Evolutionary conservation across 1,284 basidiomycete species (phyloP), one percentile per base, ranked within the genome.

Genomic region (Cryptococcus neoformans): DNA sequence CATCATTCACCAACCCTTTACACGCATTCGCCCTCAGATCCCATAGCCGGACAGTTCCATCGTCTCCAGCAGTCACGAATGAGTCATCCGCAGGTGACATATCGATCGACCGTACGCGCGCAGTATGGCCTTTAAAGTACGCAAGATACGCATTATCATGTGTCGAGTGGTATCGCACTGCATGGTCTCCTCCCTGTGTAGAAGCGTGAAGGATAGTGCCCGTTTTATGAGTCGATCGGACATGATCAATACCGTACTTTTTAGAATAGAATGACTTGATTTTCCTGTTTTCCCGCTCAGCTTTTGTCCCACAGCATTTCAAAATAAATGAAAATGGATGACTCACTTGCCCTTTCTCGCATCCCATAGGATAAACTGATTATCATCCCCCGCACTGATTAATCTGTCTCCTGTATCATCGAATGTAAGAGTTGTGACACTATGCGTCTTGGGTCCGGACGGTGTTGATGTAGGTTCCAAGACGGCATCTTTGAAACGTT

Each of bases 21-120:
- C 91, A 91, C 35, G 82, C 81, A 1, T 86, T 84, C 14, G 86
- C 81, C 39, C 94, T 86, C 45, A 98, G 81, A 76, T 99, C 96
- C 96, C 96, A 99, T 17, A 99, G 78, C 41, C 92, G 84, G n/a
- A 99, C 92, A 1, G 92, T 94, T 66, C 90, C 92, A 80, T 99
- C 94, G 66, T 90, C 82, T 0, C 94, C 92, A 1, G 87, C 90
- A 6, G 94, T 96, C 81, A 99, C 86, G 78, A 99, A 98, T 0
- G 90, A 90, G 70, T 99, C 95, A 70, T 97, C 90, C 2, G 88
- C 82, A 0, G 96, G 96, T 3, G 90, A 93, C 67, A 98, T 87
- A 70, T 95, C 89, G 11, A 99, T 79, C 0, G 93, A 93, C 28
- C 90, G 83, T 4, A 99, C 96, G 81, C 68, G 84, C 49, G 83